A percentile compares a stretch with the other conserved stretches of the same genome.
Evolutionary conservation across 768 basidiomycete genomes (phyloP).

Genomic region (Lyophyllum shimeji): DNA sequence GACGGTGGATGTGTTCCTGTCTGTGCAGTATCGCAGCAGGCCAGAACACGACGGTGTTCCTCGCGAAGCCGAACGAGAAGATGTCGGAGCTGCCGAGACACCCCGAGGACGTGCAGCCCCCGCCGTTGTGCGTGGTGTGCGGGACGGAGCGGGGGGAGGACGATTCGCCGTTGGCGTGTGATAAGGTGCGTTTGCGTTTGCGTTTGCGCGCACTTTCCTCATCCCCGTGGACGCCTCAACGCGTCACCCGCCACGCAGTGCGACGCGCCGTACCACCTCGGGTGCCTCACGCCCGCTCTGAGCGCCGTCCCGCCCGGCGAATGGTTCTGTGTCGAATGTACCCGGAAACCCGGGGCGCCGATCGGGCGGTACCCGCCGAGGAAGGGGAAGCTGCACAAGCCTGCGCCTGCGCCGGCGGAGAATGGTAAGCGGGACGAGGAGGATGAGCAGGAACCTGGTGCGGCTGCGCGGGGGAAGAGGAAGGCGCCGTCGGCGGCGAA

Average conservation of each 20-base stretch:
- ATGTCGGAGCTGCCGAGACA: slow-evolving; percentile 79
- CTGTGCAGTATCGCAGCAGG: slow-evolving; percentile 71
- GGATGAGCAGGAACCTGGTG: slow-evolving; percentile 10
- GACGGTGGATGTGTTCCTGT: not conserved
- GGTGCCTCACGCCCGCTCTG: slow-evolving; percentile 80
- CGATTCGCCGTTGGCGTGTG: slow-evolving; percentile 80
- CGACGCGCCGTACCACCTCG: slow-evolving; percentile 84
- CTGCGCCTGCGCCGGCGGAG: slow-evolving; percentile 15
- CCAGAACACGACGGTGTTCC: slow-evolving; percentile 83
- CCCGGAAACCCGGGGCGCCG: slow-evolving; percentile 55
- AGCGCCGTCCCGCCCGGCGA: slow-evolving; percentile 79
- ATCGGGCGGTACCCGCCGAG: slow-evolving; percentile 38
- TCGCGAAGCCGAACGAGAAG: slow-evolving; percentile 74
- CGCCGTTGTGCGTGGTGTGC: slow-evolving; percentile 73
- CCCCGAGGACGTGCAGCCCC: slow-evolving; percentile 69
- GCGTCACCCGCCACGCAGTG: too few species aligned
- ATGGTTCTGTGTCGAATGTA: slow-evolving; percentile 88
- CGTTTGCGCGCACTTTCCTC: too few species aligned
- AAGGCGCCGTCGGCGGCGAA: slow-evolving; percentile 44
- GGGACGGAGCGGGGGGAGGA: slow-evolving; percentile 68
- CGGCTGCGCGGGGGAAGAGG: slow-evolving; percentile 32
- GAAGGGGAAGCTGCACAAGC: slow-evolving; percentile 18
- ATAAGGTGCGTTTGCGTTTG: slow-evolving; percentile 57
- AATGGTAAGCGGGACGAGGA: slow-evolving; percentile 17
- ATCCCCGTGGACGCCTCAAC: too few species aligned